phyloP scores from a whole-genome alignment of 2,329 filamentous ascomycete genomes.

The Colletotrichum liriopes region DNA sequence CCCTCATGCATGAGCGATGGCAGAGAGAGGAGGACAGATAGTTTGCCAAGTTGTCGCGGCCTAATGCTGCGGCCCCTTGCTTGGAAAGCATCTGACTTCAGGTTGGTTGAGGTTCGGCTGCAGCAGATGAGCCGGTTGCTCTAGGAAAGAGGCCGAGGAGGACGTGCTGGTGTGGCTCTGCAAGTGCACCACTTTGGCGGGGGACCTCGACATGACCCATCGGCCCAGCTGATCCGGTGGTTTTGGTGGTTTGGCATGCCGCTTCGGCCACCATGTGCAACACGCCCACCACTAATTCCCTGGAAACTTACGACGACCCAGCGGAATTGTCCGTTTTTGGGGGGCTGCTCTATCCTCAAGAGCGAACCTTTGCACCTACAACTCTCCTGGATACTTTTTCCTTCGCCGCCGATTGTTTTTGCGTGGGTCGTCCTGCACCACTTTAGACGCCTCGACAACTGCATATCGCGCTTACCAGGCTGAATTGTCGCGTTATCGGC shows the following conservation, averaged over 20 bases:
- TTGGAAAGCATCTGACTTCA: neutral
- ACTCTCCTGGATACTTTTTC: neutral
- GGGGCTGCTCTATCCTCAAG: slow-evolving; percentile 1
- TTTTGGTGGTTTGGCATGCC: slow-evolving; percentile 20
- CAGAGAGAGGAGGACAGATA: slow-evolving; percentile 36
- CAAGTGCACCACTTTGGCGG: slow-evolving; percentile 36
- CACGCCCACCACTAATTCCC: slow-evolving; percentile 15
- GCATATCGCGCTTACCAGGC: slow-evolving; percentile 37
- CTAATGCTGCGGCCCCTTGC: slow-evolving; percentile 6
- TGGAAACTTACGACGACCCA: slow-evolving; percentile 1
- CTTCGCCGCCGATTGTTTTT: neutral
- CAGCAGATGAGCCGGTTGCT: slow-evolving; percentile 9
- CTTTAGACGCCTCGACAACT: slow-evolving; percentile 30
- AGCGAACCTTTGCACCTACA: slow-evolving; percentile 15
- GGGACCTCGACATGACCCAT: slow-evolving; percentile 10
- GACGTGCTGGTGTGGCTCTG: slow-evolving; percentile 25
- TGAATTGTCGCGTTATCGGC: slow-evolving; percentile 40
- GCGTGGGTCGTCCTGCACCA: slow-evolving; percentile 21
- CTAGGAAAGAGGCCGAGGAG: slow-evolving; percentile 7
- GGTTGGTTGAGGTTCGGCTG: slow-evolving; percentile 14
- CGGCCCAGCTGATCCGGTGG: slow-evolving; percentile 16
- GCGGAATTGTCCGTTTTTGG: slow-evolving; percentile 4
- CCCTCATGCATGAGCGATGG: slow-evolving; percentile 17
- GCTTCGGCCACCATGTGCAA: slow-evolving; percentile 7
- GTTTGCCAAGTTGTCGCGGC: slow-evolving; percentile 27